Evolutionary conservation across 202 grass and related monocot genomes (phyloP).

Genomic region (Musa balbisiana): DNA sequence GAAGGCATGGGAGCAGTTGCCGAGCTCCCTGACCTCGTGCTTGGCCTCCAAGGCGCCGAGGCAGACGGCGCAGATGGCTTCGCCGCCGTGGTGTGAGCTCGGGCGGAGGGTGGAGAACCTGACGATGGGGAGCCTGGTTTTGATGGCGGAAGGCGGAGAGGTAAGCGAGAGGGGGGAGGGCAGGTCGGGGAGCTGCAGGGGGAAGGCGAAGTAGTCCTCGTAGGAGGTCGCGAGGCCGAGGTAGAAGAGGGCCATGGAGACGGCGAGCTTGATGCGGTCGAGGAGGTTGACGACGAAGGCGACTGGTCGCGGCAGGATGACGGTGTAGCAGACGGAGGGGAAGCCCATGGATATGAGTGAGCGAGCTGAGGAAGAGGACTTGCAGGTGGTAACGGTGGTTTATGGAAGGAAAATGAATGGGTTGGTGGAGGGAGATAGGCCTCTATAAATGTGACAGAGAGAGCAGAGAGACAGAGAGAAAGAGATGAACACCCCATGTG

Average conservation of each 20-base stretch:
- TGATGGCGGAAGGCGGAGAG: not conserved
- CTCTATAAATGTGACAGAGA: not conserved
- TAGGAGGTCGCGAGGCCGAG: conserved; percentile 2
- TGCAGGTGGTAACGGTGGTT: not conserved
- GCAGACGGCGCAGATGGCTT: not conserved
- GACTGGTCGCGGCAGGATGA: conserved; percentile 1
- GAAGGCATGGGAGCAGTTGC: conserved; percentile 3
- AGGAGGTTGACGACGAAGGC: conserved; percentile 6
- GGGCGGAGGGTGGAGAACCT: not conserved
- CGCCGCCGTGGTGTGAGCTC: not conserved
- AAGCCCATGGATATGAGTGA: not conserved
- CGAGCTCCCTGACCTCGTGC: conserved; percentile 7
- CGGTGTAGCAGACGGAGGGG: conserved; percentile 6
- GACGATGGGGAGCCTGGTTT: conserved; percentile 5
- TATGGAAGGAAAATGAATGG: too few relatives aligned
- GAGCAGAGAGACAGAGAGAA: too few relatives aligned
- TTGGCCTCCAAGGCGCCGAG: not conserved
- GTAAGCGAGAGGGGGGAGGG: not conserved
- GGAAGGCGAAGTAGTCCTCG: not conserved
- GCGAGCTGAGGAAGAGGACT: too few relatives aligned
- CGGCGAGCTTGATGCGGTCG: conserved; percentile 1
- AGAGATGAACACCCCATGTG: too few relatives aligned
- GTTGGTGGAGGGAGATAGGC: not conserved
- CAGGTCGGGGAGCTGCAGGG: not conserved
- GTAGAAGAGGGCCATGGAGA: not conserved